A percentile compares a stretch with the other conserved stretches of the same genome.
Conservation (phyloP, 192 early-diverging fungal species). For the Gryganskiella cystojenkinii region DNA sequence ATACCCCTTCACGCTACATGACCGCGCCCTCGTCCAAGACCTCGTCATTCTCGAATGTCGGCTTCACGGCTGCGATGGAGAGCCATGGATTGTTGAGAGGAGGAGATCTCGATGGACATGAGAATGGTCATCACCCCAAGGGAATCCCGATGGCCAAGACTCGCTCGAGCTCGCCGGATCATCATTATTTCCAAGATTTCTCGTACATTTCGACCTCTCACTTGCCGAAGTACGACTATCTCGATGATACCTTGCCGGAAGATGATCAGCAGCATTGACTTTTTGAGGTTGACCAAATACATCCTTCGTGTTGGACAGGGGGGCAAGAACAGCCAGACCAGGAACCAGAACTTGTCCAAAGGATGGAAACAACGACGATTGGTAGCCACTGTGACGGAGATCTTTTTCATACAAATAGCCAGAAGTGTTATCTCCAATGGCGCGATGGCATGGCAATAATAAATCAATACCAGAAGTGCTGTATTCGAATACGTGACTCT, state of each 20-base stretch:
- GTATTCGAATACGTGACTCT: too few species aligned
- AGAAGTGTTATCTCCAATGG: too few species aligned
- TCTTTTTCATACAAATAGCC: too few species aligned
- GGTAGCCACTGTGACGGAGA: too few species aligned
- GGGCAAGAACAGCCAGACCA: too few species aligned
- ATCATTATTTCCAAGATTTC: slow-evolving; percentile 51
- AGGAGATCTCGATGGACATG: neutral
- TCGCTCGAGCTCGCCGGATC: slow-evolving; percentile 49
- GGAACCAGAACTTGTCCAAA: too few species aligned
- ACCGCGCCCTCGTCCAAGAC: slow-evolving; percentile 12
- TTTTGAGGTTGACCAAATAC: slow-evolving; percentile 1
- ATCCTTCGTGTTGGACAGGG: too few species aligned
- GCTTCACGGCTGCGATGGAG: neutral
- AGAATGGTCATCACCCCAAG: slow-evolving; percentile 15
- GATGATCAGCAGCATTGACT: too few species aligned
- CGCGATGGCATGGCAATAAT: too few species aligned
- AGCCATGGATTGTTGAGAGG: neutral
- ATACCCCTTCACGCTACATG: slow-evolving; percentile 41
- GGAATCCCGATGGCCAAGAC: slow-evolving; percentile 54
- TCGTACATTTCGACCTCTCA: slow-evolving; percentile 47
- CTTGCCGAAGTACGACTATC: slow-evolving; percentile 21
- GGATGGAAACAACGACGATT: too few species aligned
- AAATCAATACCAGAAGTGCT: too few species aligned
- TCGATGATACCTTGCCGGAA: slow-evolving; percentile 22
- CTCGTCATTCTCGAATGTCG: neutral